Evolutionary conservation across 2,329 filamentous ascomycete species (phyloP), one percentile per base, ranked within the genome.

Genomic region (Fusarium haematococcum): DNA sequence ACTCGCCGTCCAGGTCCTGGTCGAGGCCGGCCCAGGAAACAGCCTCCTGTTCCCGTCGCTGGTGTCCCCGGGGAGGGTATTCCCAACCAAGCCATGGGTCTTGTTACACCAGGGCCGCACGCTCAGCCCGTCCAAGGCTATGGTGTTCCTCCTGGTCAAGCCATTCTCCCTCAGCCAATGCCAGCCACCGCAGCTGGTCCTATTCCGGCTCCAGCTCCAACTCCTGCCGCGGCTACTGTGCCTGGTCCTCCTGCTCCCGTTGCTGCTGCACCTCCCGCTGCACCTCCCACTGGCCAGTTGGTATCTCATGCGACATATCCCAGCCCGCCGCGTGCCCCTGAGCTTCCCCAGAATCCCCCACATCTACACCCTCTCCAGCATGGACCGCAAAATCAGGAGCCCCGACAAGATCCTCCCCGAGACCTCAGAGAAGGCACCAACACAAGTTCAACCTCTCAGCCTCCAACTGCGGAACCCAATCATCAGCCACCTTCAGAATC

Each of bases 1-100:
- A 91, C 88, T n/a, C 85, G 89, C 18, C 85, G 89, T 30, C 89
- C 89, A 5, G 89, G 89, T 0, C 89, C 89, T 5, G 89, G 89
- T 14, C 85, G 89, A 52, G 88, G 88, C 2, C 84, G 89, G 8
- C 87, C 88, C 0, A 83, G 85, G 63, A 91, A 90, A 77, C 80
- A 82, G 45, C 80, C 81, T n/a, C 73, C 77, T 43, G 74, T 63
- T 48, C 41, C 73, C 23, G 63, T 68, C 1, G n/a, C 58, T 25
- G 73, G 73, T 23, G 48, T 57, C 58, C 57, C 56, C 8, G 69
- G 65, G n/a, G 65, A 74, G 63, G 60, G 41, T 39, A 16, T 35
- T 67, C 27, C 65, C 11, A 68, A 69, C 60, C 72, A 63, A 18
- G 23, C 35, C n/a, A 59, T 75, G 57, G 48, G 65, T 13, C 61